These are phyloP conservation scores for Schwanniomyces polymorphus DNA, from an alignment of 805 yeast genomes.

Conservation along the genomic window DNA sequence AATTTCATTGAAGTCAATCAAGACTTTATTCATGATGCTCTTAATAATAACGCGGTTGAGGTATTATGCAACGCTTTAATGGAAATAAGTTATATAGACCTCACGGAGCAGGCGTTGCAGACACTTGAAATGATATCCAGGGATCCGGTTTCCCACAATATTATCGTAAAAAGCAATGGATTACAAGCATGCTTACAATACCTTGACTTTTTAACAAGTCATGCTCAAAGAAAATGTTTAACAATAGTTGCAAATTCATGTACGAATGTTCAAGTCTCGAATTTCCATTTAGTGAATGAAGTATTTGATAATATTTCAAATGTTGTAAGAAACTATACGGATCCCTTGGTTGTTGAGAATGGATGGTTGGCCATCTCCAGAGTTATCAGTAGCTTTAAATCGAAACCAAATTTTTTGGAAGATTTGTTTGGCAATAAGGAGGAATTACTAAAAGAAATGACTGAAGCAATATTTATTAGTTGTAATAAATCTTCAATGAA, in stretches of 20 bases:
- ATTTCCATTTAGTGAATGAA: slow-evolving; percentile 50
- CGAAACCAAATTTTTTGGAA: slow-evolving; percentile 45
- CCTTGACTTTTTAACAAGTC: slow-evolving; percentile 85
- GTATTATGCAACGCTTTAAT: slow-evolving; percentile 63
- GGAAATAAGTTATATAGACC: slow-evolving; percentile 81
- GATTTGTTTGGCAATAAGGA: slow-evolving; percentile 30
- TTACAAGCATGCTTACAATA: slow-evolving; percentile 65
- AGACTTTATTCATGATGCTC: slow-evolving; percentile 61
- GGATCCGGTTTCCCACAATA: slow-evolving; percentile 46
- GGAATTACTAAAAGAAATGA: slow-evolving; percentile 21
- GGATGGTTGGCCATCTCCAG: slow-evolving; percentile 66
- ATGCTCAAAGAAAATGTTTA: slow-evolving; percentile 83
- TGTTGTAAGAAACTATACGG: slow-evolving; percentile 56
- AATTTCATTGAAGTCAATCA: slow-evolving; percentile 76
- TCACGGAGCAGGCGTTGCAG: slow-evolving; percentile 88
- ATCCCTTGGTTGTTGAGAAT: slow-evolving; percentile 58
- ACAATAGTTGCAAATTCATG: slow-evolving; percentile 72
- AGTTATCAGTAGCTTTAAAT: slow-evolving; percentile 50
- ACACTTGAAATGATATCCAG: slow-evolving; percentile 68
- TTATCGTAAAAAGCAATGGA: slow-evolving; percentile 59
- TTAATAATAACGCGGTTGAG: slow-evolving; percentile 64
- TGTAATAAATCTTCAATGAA: slow-evolving; percentile 23
- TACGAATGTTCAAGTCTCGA: slow-evolving; percentile 41
- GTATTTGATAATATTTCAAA: slow-evolving; percentile 61
- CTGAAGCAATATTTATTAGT: slow-evolving; percentile 21